Base-by-base conservation (phyloP, 129 eudicot genomes). In the Mikania micrantha region DNA sequence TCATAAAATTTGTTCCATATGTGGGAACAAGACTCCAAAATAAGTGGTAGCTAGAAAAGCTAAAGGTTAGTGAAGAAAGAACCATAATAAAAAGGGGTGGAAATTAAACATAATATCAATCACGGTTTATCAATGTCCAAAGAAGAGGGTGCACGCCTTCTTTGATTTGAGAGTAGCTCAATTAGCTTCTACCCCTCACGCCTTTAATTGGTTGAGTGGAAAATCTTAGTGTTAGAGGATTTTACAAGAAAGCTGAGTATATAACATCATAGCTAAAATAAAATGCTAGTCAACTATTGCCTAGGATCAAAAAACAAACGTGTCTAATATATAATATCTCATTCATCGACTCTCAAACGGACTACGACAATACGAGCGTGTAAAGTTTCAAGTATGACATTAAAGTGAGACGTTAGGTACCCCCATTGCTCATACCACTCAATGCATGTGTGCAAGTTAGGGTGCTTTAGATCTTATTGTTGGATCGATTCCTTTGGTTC, bases 81-180 rank as follows among this genome's bases (percentile, higher is more conserved):
- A 27, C 48, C 49, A 19, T 44, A 47, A 47, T 58, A 39, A 40
- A 69, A 56, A 25, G 25, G 21, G 64, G 53, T 58, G 31, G 53
- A 59, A 35, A 75, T 59, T 24, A 67, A 75, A 67, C 74, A 66
- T 45, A 74, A 44, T 41, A 74, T 74, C 74, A 34, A n/a, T 41
- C 49, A 45, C 40, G 79, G 79, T 15, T 49, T 67, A 60, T 67
- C 69, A 57, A 60, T 83, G 81, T 75, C 84, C 54, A 66, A 57
- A 32, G 63, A 75, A 75, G 41, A 56, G 81, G 84, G 77, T 75
- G 70, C 84, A 79, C 73, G 71, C 72, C 71, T 36, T 53, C 67
- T 78, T 62, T 78, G 56, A 21, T 27, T 48, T 56, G 54, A 61
- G 60, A 19, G 64, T 71, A 71, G 57, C 28, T 49, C 66, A 70